Base-by-base conservation (phyloP, 1,284 basidiomycete species). In the Sutorius eximius region DNA sequence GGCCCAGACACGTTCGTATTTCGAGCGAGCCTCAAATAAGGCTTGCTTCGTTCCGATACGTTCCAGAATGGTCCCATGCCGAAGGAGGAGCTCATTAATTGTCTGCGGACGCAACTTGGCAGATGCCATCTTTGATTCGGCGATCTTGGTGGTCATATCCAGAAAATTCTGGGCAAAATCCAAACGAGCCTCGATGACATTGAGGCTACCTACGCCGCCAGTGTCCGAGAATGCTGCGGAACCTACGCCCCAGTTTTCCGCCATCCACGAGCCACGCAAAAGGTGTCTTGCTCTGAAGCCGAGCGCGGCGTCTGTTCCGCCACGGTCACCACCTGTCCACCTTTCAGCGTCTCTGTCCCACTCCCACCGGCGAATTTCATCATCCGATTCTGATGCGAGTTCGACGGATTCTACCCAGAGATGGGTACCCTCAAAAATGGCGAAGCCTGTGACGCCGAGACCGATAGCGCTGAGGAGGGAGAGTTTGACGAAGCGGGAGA, bases 201-300 rank as follows among this genome's bases (percentile, higher is more conserved):
- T 74, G 54, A 81, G 67, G 13, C 72, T 71, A 51, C 71, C 70
- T 32, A 69, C 66, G 20, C 73, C 71, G n/a, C 72, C 71, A 32
- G 67, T 70, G 22, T 70, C 71, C 22, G 70, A 69, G 45, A 71
- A 67, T 20, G 74, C 67, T 51, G 73, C 73, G 18, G 78, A 73
- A 9, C 84, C 85, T 10, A 80, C 77, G 8, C 85, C 87, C 86
- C 86, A 89, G 61, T 88, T 77, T 61, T 85, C 81, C 5, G 84
- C 82, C 71, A 89, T 85, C 89, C 89, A 93, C 12, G 91, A 89
- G 30, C 81, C 81, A 37, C 91, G 82, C 0, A 91, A 73, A 18
- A 82, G 80, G 68, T 89, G 83, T 27, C 88, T 76, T 16, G 78
- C 88, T 65, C 75, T 77, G 64, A 82, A 79, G 1, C 89, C 87